Evolutionary conservation across 2,329 filamentous ascomycete species (phyloP).

Genomic region (Pseudogymnoascus sp.): DNA sequence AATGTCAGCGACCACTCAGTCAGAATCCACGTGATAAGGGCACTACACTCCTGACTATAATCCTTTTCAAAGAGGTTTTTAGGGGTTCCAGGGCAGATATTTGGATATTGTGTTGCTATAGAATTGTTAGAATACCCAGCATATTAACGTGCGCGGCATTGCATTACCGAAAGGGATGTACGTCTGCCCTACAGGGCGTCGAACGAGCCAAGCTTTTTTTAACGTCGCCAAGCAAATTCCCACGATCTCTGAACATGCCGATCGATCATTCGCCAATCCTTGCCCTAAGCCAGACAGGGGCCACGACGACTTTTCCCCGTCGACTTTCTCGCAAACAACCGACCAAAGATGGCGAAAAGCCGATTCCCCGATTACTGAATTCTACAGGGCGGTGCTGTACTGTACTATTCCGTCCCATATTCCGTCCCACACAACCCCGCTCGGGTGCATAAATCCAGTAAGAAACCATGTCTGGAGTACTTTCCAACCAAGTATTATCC

Average conservation of each 20-base stretch:
- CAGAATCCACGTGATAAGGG: neutral
- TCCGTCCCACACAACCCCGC: neutral
- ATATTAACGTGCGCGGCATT: neutral
- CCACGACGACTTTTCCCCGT: neutral
- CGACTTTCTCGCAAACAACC: neutral
- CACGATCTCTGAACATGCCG: neutral
- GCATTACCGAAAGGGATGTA: neutral
- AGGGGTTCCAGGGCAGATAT: neutral
- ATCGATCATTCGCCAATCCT: neutral
- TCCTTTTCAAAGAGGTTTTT: neutral
- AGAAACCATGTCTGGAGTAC: neutral
- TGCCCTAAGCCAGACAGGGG: neutral
- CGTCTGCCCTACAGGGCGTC: neutral
- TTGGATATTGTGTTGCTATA: neutral
- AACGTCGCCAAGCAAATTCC: slow-evolving; percentile 1
- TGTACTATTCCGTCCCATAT: neutral
- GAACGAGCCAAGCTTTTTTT: neutral
- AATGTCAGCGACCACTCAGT: neutral
- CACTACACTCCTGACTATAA: neutral
- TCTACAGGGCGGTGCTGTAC: neutral
- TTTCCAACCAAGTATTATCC: neutral
- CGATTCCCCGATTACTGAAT: neutral
- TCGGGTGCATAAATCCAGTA: slow-evolving; percentile 2
- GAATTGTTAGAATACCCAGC: neutral
- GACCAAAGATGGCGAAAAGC: neutral